Conservation (phyloP, 495 filamentous ascomycete genomes). For the Letharia lupina region DNA sequence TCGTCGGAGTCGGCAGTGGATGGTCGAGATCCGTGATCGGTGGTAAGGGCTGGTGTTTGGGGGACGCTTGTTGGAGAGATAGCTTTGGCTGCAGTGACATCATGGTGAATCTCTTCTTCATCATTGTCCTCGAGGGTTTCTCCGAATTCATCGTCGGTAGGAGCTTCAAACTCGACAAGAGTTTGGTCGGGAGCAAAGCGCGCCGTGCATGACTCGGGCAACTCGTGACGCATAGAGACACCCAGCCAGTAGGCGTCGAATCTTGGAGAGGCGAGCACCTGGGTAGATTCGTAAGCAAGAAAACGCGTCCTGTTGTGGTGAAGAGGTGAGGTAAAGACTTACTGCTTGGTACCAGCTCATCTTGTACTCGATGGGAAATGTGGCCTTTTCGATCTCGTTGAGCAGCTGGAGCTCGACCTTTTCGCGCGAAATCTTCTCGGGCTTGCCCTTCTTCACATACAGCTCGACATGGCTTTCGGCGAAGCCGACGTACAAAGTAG, state of each 20-base stretch:
- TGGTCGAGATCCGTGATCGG: neutral
- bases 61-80: neutral
- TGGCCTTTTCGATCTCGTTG: neutral
- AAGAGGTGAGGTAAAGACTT: neutral
- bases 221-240: neutral
- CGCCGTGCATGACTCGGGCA: neutral
- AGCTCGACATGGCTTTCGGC: neutral
- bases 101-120: neutral
- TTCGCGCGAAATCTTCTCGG: conserved; percentile 7
- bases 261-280: conserved; percentile 21
- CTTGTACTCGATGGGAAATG: conserved; percentile 4
- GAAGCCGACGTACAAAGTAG: neutral
- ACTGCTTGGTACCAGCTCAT: conserved; percentile 17
- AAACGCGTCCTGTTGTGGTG: too few species aligned
- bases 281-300: neutral
- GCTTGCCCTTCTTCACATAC: neutral
- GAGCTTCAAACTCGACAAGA: neutral
- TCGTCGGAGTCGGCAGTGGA: neutral
- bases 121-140: neutral
- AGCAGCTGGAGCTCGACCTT: conserved; percentile 12
- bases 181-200: conserved; percentile 4
- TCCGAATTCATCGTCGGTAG: neutral
- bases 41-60: neutral
- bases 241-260: conserved; percentile 22
- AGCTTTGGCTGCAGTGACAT: neutral